Base-by-base conservation (phyloP, 495 filamentous ascomycete species). In the Podospora bellae-mahoneyi region DNA sequence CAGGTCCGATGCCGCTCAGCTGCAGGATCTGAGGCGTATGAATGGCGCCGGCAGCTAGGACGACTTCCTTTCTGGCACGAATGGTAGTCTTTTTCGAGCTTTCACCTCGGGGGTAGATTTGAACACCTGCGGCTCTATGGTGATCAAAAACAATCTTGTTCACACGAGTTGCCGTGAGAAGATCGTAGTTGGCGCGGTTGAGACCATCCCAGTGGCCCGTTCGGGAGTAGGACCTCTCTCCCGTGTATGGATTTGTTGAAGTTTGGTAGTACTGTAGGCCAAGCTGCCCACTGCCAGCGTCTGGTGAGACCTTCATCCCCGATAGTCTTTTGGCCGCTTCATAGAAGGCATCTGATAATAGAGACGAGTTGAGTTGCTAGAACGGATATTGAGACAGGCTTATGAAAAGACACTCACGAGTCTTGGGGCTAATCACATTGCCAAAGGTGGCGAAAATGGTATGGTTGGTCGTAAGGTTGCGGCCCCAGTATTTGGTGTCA, bases 21-120 rank as follows among this genome's bases (percentile, higher is more conserved):
- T 85, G 80, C 9, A 87, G 71, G 28, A 85, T 72, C 48, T 84
- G 81, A 5, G 84, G 84, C n/a, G 82, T 83, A 62, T 84, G 80
- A 15, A 86, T 56, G 30, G 80, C 72, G 16, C 84, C 84, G 5
- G 84, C 84, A 3, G 83, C 80, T 23, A 87, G 60, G 65, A 86
- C 82, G 30, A 86, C 82, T 68, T 87, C 85, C 64, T 79, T 78
- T 7, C 66, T 74, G 0, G 81, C 81, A 16, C 64, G 69, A 2
- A 80, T 71, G 13, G 69, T 67, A 20, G 60, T 62, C 0, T 67
- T 76, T 1, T 54, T 63, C 2, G 56, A 19, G 16, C 16, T 18
- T 23, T 58, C 53, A 26, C 26, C 30, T 18, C 62, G 55, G 2
- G 57, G 32, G 1, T 60, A 53, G 34, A 72, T 55, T 9, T 77